Base-by-base conservation (phyloP, 108 stramenopile genomes). In the Nitzschia sp. region DNA sequence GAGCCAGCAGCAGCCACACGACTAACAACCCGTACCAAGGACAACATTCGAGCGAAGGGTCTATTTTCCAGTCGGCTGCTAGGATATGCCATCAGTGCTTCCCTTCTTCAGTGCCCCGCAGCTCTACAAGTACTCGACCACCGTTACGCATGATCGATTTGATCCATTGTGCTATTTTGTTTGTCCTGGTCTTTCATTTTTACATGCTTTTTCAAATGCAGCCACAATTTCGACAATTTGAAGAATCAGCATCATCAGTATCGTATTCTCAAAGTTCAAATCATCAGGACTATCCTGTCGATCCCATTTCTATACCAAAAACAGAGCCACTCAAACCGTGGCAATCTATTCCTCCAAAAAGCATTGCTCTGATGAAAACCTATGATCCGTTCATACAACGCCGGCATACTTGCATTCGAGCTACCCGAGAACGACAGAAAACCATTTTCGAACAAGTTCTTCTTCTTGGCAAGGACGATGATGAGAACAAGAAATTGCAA, bases 341-440 rank as follows among this genome's bases (percentile, higher is more conserved):
- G 56, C 11, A 29, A 57, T 57, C 56, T 3, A 57, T 13, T 28
- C 64, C 64, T 52, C 67, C 67, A 4, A 48, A 56, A n/a, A 26
- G 57, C 23, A 56, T 68, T 44, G 28, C 34, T 8, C 36, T 68
- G 22, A 22, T 35, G 22, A 22, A 3, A 2, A 23, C 22, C 31
- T 3, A 22, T 38, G 25, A 41, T 15, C 59, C 60, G 6, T 27
- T 25, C 5, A 48, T 71, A 27, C 45, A 29, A 21, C 26, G 30
- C 3, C 59, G 70, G 4, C 70, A 71, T 29, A 32, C 36, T 4
- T 71, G 70, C 23, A 71, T 71, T 52, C 41, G 4, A 23, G 41
- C 33, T 8, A 38, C 62, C 5, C 70, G 70, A 15, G 32, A 30
- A 30, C 45, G 21, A n/a, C 59, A 61, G 15, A 17, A 48, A 13